These are phyloP conservation scores for Fusarium sublunatum DNA, from an alignment of 2,329 filamentous ascomycete species.

Conservation along the genomic window DNA sequence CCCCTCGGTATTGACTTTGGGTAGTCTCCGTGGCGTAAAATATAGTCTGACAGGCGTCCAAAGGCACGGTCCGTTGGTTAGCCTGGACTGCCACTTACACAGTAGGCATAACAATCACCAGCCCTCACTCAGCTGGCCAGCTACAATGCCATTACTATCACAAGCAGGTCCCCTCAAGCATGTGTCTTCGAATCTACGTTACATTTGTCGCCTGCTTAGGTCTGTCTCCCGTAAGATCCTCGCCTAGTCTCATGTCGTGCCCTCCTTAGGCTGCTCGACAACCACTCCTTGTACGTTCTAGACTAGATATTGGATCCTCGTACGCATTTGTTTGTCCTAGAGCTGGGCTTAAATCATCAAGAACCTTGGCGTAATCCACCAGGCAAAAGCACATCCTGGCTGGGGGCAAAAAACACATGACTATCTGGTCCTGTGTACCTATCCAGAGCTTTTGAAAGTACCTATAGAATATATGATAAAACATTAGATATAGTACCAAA, in stretches of 20 bases:
- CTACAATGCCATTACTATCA: slow-evolving; percentile 5
- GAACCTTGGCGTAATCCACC: slow-evolving; percentile 8
- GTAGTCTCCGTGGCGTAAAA: not conserved
- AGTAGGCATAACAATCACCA: slow-evolving; percentile 2
- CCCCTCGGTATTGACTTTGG: not conserved
- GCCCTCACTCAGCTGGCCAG: slow-evolving; percentile 19
- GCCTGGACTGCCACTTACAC: not conserved
- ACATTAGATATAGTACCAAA: too few species aligned
- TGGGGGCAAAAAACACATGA: too few species aligned
- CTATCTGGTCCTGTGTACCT: too few species aligned
- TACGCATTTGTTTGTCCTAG: not conserved
- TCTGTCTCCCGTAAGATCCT: slow-evolving; percentile 31
- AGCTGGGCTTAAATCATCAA: slow-evolving; percentile 2
- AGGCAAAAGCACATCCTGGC: not conserved
- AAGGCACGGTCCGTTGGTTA: slow-evolving; percentile 24
- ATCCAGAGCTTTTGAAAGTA: too few species aligned
- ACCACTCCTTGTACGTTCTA: slow-evolving; percentile 7
- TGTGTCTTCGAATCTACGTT: slow-evolving; percentile 21
- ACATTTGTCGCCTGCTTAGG: slow-evolving; percentile 23
- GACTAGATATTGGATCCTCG: slow-evolving; percentile 3
- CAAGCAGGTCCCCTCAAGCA: slow-evolving; percentile 8
- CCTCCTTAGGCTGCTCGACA: slow-evolving; percentile 4
- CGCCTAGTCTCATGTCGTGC: slow-evolving; percentile 19
- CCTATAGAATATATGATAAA: too few species aligned
- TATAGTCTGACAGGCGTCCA: not conserved